These are phyloP conservation scores for Syzygium malaccense DNA, from an alignment of 441 rosid genomes.

Conservation along the genomic window DNA sequence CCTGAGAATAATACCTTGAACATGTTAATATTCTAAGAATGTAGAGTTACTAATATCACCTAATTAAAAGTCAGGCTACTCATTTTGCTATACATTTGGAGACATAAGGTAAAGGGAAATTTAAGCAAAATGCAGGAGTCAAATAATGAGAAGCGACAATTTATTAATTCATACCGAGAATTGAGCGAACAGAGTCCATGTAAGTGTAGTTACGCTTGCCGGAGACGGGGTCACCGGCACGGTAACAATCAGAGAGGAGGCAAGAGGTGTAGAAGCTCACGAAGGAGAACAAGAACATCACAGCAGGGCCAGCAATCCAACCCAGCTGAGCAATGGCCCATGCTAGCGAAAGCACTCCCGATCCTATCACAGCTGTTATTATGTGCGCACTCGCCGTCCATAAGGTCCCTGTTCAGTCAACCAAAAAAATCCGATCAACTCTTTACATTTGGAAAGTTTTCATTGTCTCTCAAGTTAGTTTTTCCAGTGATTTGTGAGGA, in stretches of 20 bases:
- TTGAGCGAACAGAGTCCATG: constrained; percentile 40
- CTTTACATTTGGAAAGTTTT: not conserved
- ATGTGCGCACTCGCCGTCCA: constrained; percentile 36
- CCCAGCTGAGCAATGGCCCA: constrained; percentile 47
- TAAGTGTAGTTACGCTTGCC: constrained; percentile 41
- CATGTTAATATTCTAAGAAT: not conserved
- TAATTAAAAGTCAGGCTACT: not conserved
- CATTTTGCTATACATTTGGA: not conserved
- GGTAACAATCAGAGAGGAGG: constrained; percentile 30
- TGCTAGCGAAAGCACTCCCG: constrained; percentile 38
- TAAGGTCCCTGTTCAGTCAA: constrained; percentile 17
- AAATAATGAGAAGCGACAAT: not conserved
- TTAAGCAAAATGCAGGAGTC: not conserved
- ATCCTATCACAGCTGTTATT: constrained; percentile 34
- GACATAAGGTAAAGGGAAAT: not conserved
- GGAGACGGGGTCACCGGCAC: constrained; percentile 22
- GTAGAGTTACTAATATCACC: not conserved
- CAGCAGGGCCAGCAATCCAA: constrained; percentile 40
- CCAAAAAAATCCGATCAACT: not conserved
- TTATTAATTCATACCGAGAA: constrained; percentile 17
- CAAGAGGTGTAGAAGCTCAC: constrained; percentile 29
- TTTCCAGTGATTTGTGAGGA: not conserved
- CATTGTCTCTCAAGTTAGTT: not conserved
- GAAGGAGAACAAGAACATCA: constrained; percentile 33
- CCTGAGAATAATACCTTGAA: not conserved